Evolutionary conservation across 1,139 yeast species (phyloP), one percentile per base, ranked within the genome.

Genomic region (Kodamaea sp.): DNA sequence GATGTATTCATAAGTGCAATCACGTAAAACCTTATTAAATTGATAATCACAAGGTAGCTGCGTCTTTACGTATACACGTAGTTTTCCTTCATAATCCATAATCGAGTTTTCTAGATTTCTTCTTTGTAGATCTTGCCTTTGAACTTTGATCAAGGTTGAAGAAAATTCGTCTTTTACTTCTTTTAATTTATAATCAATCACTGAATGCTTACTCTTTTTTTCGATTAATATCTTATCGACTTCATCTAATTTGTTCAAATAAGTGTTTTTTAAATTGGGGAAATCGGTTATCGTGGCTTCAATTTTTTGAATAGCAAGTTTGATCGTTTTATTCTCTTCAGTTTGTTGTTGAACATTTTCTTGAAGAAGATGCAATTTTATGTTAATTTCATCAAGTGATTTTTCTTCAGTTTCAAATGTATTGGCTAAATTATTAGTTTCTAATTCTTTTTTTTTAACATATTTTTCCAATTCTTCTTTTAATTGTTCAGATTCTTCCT

Each of bases 101-200:
- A 79, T 78, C 2, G 79, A 66, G 47, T 77, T 74, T 50, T 78
- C 80, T 29, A 79, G 57, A 7, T 67, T 63, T 42, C 74, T 60
- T 45, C 74, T 45, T 39, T 63, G 65, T 4, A 40, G 38, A 8
- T 57, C 55, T 39, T 64, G 62, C 11, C 55, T 50, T 2, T 45
- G 38, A 8, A 53, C 37, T 37, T 63, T 62, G 2, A 33, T 29
- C 8, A 42, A 35, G 2, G 57, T 47, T 3, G 29, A 36, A 2
- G 46, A 37, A 35, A 49, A 52, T 10, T 28, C 37, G 1, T 28
- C 25, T n/a, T 37, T 42, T 3, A 40, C 40, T 4, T 35, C 23
- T 9, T 31, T 35, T 10, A 46, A 33, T 11, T 32, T 32, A 6
- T 34, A 30, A 6, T 44, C 46, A 5, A 44, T 15, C 2, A 12